Evolutionary conservation across 139 green algal genomes (phyloP), one percentile per base, ranked within the genome.

Genomic region (Diplosphaera chodatii): DNA sequence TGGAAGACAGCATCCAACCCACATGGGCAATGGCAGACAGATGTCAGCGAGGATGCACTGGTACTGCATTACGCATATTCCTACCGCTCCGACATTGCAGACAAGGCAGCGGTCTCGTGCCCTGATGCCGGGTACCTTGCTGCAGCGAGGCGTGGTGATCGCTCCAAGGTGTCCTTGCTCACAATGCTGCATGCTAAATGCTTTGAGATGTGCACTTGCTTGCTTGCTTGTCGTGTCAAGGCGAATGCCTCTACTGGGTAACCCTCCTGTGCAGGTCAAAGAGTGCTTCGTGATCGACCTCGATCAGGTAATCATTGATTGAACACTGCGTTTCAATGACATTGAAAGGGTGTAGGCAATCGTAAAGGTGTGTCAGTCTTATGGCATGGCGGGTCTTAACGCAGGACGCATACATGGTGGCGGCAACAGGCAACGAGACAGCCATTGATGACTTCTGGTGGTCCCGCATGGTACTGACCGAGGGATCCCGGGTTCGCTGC

Each of bases 11-110:
- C 32, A 2, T 30, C 31, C 29, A 81, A 81, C 40, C 69, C 70
- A 0, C 1, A 16, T 6, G 78, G 76, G n/a, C 31, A 41, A 13
- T 84, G 70, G 69, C 37, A 30, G 29, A 72, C 75, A n/a, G 30
- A 32, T 1, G 75, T 84, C 20, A 70, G 33, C 66, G 70, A 84
- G 25, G 69, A 71, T 16, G 40, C 66, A 0, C 48, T 78, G 15
- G 34, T 84, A 4, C 70, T 84, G 62, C 78, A 84, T 64, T 82
- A 83, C 40, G 70, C 76, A 23, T 84, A 84, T 55, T 70, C 63
- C 20, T 67, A 72, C 5, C 13, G 55, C 6, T 33, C 34, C 20
- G 78, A 84, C n/a, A 76, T 84, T 15, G 41, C 21, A 23, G 71
- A 64, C 28, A 83, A 83, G 78, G 76, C 78, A 23, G 34, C 72